These are phyloP conservation scores for Coemansia sp. DNA, from an alignment of 192 early-diverging fungal genomes.

Conservation along the genomic window DNA sequence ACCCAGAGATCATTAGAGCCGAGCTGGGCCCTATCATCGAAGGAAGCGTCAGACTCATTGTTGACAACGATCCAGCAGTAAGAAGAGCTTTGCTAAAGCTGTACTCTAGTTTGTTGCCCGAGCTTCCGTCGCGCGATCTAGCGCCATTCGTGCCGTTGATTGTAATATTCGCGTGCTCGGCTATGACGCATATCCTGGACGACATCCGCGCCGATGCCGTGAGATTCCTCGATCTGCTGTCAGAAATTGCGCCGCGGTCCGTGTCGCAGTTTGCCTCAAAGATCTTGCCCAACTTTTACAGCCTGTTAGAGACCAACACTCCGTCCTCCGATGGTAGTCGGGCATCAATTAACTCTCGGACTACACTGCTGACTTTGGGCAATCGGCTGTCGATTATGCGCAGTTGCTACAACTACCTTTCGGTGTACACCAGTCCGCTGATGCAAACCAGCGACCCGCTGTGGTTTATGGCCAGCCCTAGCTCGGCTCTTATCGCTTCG, in stretches of 20 bases:
- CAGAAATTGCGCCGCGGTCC: constrained; percentile 60
- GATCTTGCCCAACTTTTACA: constrained; percentile 48
- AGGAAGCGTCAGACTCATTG: constrained; percentile 40
- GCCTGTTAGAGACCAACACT: constrained; percentile 36
- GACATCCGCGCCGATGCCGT: constrained; percentile 81
- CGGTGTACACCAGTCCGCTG: constrained; percentile 19
- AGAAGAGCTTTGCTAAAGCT: constrained; percentile 54
- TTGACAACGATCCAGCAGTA: constrained; percentile 51
- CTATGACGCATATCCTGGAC: constrained; percentile 86
- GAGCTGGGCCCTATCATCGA: constrained; percentile 55
- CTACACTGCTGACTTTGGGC: constrained; percentile 31
- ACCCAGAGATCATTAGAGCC: constrained; percentile 29
- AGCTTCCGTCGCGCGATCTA: constrained; percentile 56
- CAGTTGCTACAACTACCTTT: constrained; percentile 44
- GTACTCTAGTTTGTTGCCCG: constrained; percentile 39
- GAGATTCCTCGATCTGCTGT: constrained; percentile 73
- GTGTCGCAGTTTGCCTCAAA: constrained; percentile 66
- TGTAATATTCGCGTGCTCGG: constrained; percentile 78
- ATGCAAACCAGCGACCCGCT: constrained; percentile 13
- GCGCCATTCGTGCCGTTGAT: constrained; percentile 77
- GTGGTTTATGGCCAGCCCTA: constrained; percentile 30
- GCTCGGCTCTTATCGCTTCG: not conserved
- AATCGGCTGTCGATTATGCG: constrained; percentile 41
- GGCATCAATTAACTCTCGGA: constrained; percentile 25
- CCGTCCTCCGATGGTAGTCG: constrained; percentile 4